These are phyloP conservation scores for Dictyostelium purpureum DNA, from an alignment of 78 protist genomes.

Conservation along the genomic window DNA sequence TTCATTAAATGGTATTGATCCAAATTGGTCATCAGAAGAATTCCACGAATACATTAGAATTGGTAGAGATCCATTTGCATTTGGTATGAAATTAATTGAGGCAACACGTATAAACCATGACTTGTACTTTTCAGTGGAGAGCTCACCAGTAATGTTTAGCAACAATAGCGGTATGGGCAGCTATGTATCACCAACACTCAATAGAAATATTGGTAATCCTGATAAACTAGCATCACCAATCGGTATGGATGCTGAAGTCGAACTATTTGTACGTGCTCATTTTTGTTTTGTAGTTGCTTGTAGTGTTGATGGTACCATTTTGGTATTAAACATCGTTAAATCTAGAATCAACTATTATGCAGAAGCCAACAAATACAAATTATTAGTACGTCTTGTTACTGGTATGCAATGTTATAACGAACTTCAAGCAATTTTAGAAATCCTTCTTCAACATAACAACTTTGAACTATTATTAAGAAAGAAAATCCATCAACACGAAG, in stretches of 20 bases:
- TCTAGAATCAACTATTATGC: slow-evolving; percentile 60
- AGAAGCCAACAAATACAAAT: slow-evolving; percentile 28
- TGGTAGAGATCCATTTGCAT: slow-evolving; percentile 61
- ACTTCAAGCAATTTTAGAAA: slow-evolving; percentile 66
- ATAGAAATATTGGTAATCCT: background rate
- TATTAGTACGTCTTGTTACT: slow-evolving; percentile 58
- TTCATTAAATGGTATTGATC: slow-evolving; percentile 5
- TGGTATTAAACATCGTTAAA: slow-evolving; percentile 59
- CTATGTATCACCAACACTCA: background rate
- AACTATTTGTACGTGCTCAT: slow-evolving; percentile 75
- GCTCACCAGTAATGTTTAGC: background rate
- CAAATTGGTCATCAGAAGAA: slow-evolving; percentile 68
- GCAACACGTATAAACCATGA: slow-evolving; percentile 14
- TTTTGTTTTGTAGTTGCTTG: slow-evolving; percentile 77
- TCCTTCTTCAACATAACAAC: slow-evolving; percentile 59
- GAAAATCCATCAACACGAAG: slow-evolving; percentile 76
- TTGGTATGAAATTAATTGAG: slow-evolving; percentile 69
- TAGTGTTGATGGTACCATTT: slow-evolving; percentile 75
- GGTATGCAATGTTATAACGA: slow-evolving; percentile 78
- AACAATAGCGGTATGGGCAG: background rate
- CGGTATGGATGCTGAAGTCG: slow-evolving; percentile 54
- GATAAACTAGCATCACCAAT: background rate
- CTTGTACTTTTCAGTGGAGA: background rate
- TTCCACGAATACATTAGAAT: slow-evolving; percentile 60
- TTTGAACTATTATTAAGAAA: slow-evolving; percentile 78